phyloP scores from a whole-genome alignment of 257 asterid genomes.

The Schizonepeta tenuifolia region DNA sequence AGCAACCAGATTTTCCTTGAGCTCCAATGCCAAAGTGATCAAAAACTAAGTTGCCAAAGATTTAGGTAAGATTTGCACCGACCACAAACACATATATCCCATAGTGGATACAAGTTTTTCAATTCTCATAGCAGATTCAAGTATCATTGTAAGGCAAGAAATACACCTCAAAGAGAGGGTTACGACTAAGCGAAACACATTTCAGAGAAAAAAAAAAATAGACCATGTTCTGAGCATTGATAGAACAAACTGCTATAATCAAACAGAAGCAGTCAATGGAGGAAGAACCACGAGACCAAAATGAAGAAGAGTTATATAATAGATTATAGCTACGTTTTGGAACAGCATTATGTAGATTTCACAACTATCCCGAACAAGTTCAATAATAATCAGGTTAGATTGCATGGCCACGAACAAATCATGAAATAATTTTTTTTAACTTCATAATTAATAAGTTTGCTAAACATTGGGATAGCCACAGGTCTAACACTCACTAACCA shows the following conservation, averaged over 20 bases:
- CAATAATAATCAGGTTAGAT: too few species aligned
- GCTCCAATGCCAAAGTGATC: neutral
- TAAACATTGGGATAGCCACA: neutral
- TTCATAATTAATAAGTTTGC: neutral
- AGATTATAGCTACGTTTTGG: too few species aligned
- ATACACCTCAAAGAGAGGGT: conserved; percentile 1
- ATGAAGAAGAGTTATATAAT: neutral
- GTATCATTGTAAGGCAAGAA: neutral
- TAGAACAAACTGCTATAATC: neutral
- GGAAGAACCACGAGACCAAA: neutral
- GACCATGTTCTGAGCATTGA: neutral
- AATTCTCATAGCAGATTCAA: neutral
- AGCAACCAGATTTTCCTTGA: conserved; percentile 20
- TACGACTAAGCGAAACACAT: neutral
- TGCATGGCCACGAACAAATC: too few species aligned
- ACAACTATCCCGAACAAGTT: too few species aligned
- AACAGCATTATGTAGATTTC: too few species aligned
- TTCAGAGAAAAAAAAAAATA: neutral
- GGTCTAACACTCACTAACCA: neutral
- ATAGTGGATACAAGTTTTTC: conserved; percentile 1
- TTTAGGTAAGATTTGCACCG: neutral
- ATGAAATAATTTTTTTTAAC: neutral
- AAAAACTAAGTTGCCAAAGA: conserved; percentile 1
- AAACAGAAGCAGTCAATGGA: neutral
- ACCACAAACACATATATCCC: neutral